These are phyloP conservation scores for Xylaria acuta DNA, from an alignment of 495 filamentous ascomycete species.

Conservation along the genomic window DNA sequence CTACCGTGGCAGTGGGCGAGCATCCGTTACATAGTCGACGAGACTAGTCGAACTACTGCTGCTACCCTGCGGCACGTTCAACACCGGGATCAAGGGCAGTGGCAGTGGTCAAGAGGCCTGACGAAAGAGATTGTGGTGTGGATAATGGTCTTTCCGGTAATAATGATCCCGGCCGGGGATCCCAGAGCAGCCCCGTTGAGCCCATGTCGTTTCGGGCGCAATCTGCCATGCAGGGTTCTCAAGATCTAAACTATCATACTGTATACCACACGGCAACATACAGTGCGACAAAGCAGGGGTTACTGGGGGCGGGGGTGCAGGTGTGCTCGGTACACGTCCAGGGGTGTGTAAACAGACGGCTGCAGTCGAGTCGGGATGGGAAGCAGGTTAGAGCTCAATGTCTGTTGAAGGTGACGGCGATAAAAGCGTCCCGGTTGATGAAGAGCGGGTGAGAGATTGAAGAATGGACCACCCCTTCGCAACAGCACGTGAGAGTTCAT, in stretches of 20 bases:
- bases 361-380: not conserved
- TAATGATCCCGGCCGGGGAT: slow-evolving; percentile 17
- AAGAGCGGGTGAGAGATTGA: not conserved
- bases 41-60: slow-evolving; percentile 15
- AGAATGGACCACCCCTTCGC: not conserved
- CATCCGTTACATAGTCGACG: not conserved
- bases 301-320: not conserved
- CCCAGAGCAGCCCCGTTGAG: slow-evolving; percentile 14
- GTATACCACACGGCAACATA: not conserved
- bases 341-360: not conserved
- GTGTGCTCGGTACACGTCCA: not conserved
- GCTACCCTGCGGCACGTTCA: slow-evolving; percentile 19
- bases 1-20: not conserved
- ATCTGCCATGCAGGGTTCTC: slow-evolving; percentile 26
- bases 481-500: not conserved
- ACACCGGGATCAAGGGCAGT: slow-evolving; percentile 19
- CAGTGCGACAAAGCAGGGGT: not conserved
- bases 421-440: not conserved
- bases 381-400: not conserved
- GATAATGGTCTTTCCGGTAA: slow-evolving; percentile 8
- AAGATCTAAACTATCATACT: slow-evolving; percentile 18
- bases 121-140: slow-evolving; percentile 17
- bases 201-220: slow-evolving; percentile 25
- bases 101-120: slow-evolving; percentile 9
- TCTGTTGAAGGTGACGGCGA: not conserved